These are phyloP conservation scores for Fusarium solani-melongenae DNA, from an alignment of 2,329 filamentous ascomycete species.

Conservation along the genomic window DNA sequence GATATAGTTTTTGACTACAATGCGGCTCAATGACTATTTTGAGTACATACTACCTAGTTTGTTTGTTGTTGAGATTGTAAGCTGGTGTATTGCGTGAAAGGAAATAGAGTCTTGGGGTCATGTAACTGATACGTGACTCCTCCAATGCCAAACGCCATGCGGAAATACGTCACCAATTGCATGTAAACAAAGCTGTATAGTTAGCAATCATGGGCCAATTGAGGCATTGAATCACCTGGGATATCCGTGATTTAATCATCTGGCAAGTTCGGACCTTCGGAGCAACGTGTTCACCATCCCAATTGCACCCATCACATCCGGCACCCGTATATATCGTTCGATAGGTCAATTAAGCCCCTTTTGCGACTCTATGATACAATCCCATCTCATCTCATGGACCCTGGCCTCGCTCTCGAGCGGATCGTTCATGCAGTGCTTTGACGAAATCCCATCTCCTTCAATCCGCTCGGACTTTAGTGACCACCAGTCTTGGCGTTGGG, in stretches of 20 bases:
- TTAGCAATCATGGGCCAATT: neutral
- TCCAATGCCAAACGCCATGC: neutral
- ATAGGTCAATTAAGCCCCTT: constrained; percentile 49
- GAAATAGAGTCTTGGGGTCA: neutral
- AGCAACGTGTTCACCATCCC: constrained; percentile 1
- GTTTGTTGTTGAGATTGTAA: neutral
- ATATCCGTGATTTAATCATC: neutral
- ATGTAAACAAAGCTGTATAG: neutral
- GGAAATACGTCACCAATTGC: neutral
- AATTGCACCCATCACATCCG: neutral
- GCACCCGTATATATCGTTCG: constrained; percentile 31
- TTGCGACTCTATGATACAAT: constrained; percentile 58
- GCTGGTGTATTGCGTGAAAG: neutral
- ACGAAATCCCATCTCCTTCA: constrained; percentile 36
- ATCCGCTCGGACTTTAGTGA: constrained; percentile 56
- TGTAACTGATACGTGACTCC: neutral
- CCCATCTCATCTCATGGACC: constrained; percentile 45
- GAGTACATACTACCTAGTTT: neutral
- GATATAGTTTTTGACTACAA: neutral
- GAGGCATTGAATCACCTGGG: neutral
- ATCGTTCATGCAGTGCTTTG: constrained; percentile 42
- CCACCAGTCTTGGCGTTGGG: constrained; percentile 63
- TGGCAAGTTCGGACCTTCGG: constrained; percentile 8
- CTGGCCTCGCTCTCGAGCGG: constrained; percentile 37
- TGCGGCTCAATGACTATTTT: neutral